These are phyloP conservation scores for Tephrocybe sp. DNA, from an alignment of 768 basidiomycete genomes.

Conservation along the genomic window DNA sequence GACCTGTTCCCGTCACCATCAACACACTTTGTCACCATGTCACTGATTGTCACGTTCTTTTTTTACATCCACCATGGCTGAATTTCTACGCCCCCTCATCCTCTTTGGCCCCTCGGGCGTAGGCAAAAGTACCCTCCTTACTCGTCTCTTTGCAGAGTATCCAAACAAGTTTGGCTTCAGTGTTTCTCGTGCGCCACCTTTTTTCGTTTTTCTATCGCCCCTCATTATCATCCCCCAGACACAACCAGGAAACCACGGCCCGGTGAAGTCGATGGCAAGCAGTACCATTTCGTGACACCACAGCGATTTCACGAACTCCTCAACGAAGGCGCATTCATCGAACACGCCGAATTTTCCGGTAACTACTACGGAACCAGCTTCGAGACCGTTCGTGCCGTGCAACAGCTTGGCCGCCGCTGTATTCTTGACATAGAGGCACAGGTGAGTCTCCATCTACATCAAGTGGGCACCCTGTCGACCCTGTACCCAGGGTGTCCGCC, in stretches of 20 bases:
- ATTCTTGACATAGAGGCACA: slow-evolving; percentile 97
- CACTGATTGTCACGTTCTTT: slow-evolving; percentile 5
- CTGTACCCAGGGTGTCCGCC: slow-evolving; percentile 75
- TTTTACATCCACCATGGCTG: slow-evolving; percentile 20
- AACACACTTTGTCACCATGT: too few species aligned
- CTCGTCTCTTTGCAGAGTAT: slow-evolving; percentile 74
- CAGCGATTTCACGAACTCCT: slow-evolving; percentile 76
- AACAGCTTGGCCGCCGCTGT: slow-evolving; percentile 72
- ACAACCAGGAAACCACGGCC: slow-evolving; percentile 85
- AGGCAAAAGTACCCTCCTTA: slow-evolving; percentile 90
- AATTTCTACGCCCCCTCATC: slow-evolving; percentile 74
- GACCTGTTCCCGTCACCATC: slow-evolving; percentile 1
- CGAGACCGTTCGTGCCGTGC: slow-evolving; percentile 69
- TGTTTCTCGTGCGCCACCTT: slow-evolving; percentile 69
- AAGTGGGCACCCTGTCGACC: slow-evolving; percentile 12
- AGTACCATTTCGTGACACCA: slow-evolving; percentile 82
- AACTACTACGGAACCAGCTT: slow-evolving; percentile 94
- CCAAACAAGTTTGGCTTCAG: slow-evolving; percentile 91
- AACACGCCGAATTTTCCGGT: slow-evolving; percentile 90
- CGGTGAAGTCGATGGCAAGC: slow-evolving; percentile 78
- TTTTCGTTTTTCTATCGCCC: slow-evolving; percentile 12
- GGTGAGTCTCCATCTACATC: slow-evolving; percentile 43
- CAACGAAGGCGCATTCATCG: slow-evolving; percentile 77
- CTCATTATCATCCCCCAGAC: slow-evolving; percentile 46
- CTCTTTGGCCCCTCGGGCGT: slow-evolving; percentile 92